Evolutionary conservation across 768 basidiomycete species (phyloP).

Genomic region (Boletellus sp.): DNA sequence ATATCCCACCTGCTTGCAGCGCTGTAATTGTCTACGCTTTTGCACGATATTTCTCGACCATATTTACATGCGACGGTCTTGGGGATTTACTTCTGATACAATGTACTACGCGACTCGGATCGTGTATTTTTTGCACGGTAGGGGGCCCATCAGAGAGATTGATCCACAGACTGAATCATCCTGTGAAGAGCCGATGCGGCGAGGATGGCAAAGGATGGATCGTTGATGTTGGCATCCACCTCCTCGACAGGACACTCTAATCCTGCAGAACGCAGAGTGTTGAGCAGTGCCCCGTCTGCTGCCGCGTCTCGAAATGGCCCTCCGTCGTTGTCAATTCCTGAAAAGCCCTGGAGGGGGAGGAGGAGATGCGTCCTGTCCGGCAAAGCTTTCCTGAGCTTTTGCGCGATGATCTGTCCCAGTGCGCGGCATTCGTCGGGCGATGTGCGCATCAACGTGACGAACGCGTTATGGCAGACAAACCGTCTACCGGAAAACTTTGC

Average conservation of each 20-base stretch:
- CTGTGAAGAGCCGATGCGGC: constrained; percentile 16
- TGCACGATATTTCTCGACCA: constrained; percentile 10
- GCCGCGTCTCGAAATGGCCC: constrained; percentile 25
- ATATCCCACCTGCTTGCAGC: constrained; percentile 46
- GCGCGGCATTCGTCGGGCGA: constrained; percentile 20
- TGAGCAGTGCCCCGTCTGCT: constrained; percentile 21
- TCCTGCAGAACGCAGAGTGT: constrained; percentile 10
- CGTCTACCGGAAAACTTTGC: constrained; percentile 13
- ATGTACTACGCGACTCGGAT: neutral
- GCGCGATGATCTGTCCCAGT: constrained; percentile 20
- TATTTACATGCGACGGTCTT: constrained; percentile 11
- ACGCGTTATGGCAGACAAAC: constrained; percentile 25
- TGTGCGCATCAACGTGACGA: constrained; percentile 32
- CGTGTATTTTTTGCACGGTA: neutral
- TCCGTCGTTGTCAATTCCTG: constrained; percentile 20
- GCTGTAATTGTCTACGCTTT: constrained; percentile 42
- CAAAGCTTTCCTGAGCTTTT: constrained; percentile 17
- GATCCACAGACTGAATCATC: constrained; percentile 12
- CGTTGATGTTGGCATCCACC: constrained; percentile 26
- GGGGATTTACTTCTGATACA: neutral
- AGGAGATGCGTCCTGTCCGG: constrained; percentile 19
- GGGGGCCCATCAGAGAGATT: neutral
- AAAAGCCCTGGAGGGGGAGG: constrained; percentile 26
- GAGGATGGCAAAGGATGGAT: constrained; percentile 19
- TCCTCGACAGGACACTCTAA: constrained; percentile 19